phyloP scores from a whole-genome alignment of 306 rosid genomes.

The Cercis canadensis region DNA sequence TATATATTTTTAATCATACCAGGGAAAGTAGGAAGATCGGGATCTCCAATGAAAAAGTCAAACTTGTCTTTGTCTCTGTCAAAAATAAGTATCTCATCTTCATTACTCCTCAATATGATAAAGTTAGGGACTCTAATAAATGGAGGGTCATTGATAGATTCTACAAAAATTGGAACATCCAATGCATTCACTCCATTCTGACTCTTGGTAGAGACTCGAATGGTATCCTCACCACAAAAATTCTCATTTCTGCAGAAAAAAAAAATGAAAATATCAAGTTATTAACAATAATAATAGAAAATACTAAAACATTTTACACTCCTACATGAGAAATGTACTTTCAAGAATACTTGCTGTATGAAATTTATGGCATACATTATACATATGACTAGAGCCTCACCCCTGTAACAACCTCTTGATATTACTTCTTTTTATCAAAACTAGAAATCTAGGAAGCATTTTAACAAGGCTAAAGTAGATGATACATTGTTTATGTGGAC shows the following conservation, averaged over 20 bases:
- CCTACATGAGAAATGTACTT: no score
- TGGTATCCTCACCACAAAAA: constrained; percentile 65
- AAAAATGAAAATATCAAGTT: neutral
- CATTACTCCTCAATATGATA: constrained; percentile 64
- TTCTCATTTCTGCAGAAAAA: constrained; percentile 62
- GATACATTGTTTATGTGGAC: no score
- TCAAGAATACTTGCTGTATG: no score
- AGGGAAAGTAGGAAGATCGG: constrained; percentile 70
- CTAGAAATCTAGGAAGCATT: no score
- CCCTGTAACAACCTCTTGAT: no score
- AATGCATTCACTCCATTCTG: constrained; percentile 67
- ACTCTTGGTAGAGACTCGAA: constrained; percentile 64
- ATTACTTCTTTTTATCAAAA: no score
- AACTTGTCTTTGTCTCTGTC: constrained; percentile 68
- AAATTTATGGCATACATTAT: no score
- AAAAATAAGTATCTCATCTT: constrained; percentile 64
- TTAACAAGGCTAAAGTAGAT: no score
- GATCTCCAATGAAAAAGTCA: constrained; percentile 76
- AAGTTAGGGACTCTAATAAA: constrained; percentile 64
- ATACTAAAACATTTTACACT: no score
- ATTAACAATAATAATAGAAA: constrained; percentile 17
- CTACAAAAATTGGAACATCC: constrained; percentile 67
- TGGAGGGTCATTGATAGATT: constrained; percentile 86
- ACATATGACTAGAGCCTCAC: no score
- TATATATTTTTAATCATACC: constrained; percentile 48